Percentiles rank a stretch among this genome's conserved stretches.
phyloP scores from a whole-genome alignment of 176 grass and related monocot genomes.

The Oryza longistaminata region DNA sequence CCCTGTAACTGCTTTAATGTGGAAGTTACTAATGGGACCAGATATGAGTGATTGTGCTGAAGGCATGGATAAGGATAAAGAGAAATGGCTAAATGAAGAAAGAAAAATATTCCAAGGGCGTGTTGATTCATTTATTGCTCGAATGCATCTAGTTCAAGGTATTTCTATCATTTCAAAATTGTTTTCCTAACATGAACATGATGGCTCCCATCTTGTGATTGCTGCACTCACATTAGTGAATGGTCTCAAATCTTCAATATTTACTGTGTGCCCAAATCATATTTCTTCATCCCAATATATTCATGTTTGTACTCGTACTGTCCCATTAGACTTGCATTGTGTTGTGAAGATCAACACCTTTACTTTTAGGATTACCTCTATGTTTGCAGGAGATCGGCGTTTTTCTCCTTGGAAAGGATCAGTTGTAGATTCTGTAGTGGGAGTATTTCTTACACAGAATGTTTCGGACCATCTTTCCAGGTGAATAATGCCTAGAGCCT shows the following conservation, averaged over 20 bases:
- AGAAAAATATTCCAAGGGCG: constrained; percentile 63
- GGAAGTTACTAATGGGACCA: constrained; percentile 77
- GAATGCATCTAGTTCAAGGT: constrained; percentile 96
- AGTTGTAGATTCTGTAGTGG: constrained; percentile 81
- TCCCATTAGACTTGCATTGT: neutral
- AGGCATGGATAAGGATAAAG: constrained; percentile 53
- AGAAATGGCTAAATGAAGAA: constrained; percentile 72
- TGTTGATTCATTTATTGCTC: constrained; percentile 78
- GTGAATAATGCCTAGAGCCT: constrained; percentile 44
- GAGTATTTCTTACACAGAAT: constrained; percentile 90
- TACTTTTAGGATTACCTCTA: constrained; percentile 29
- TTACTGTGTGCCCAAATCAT: neutral
- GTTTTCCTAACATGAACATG: constrained; percentile 11
- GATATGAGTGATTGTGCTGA: constrained; percentile 47
- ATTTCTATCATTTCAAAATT: constrained; percentile 26
- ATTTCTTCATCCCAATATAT: neutral
- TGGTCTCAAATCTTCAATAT: constrained; percentile 12
- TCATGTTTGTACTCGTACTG: neutral
- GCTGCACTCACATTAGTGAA: neutral
- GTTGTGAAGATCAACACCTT: neutral
- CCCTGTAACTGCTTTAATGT: constrained; percentile 65
- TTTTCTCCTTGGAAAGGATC: constrained; percentile 88
- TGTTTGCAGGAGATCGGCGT: constrained; percentile 62
- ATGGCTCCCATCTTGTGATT: neutral
- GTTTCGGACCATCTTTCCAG: constrained; percentile 95